Conservation (phyloP, 148 eudicot species). For the Euryodendron excelsum region DNA sequence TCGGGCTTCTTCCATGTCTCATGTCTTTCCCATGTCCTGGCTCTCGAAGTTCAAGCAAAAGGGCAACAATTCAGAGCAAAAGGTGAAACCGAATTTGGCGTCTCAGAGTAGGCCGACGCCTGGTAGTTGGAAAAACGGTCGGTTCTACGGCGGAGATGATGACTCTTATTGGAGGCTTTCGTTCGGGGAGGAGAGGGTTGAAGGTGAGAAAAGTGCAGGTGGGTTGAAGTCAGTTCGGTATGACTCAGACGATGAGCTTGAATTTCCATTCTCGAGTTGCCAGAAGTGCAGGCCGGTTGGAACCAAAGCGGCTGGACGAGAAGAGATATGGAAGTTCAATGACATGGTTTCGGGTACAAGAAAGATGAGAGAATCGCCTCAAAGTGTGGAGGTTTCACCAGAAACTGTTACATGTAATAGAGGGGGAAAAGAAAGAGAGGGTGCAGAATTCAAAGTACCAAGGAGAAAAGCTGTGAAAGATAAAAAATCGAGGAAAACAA, state of each 20-base stretch:
- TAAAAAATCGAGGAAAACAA: constrained; percentile 19
- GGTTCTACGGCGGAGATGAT: constrained; percentile 36
- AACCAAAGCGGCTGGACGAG: constrained; percentile 13
- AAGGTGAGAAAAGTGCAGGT: constrained; percentile 5
- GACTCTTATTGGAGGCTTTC: constrained; percentile 52
- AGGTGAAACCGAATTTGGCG: constrained; percentile 5
- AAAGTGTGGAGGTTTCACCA: neutral
- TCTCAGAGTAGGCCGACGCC: constrained; percentile 11
- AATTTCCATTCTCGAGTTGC: constrained; percentile 13
- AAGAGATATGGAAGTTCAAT: constrained; percentile 14
- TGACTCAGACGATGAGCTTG: constrained; percentile 33
- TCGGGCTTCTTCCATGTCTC: constrained; percentile 34
- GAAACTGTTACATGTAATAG: neutral
- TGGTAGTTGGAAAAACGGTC: constrained; percentile 28
- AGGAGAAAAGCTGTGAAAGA: constrained; percentile 24
- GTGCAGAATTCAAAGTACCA: neutral
- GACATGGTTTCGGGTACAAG: constrained; percentile 17
- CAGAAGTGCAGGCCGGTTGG: too few species aligned
- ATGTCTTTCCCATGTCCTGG: constrained; percentile 57
- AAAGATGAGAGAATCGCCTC: constrained; percentile 19
- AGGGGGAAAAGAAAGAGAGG: neutral
- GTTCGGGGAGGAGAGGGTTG: constrained; percentile 24
- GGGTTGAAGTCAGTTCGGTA: constrained; percentile 19
- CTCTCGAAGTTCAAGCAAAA: constrained; percentile 47
- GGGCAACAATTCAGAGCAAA: constrained; percentile 15